A percentile compares a stretch with the other conserved stretches of the same genome.
These are phyloP conservation scores for Castanopsis chinensis DNA, from an alignment of 306 rosid genomes.

Conservation along the genomic window DNA sequence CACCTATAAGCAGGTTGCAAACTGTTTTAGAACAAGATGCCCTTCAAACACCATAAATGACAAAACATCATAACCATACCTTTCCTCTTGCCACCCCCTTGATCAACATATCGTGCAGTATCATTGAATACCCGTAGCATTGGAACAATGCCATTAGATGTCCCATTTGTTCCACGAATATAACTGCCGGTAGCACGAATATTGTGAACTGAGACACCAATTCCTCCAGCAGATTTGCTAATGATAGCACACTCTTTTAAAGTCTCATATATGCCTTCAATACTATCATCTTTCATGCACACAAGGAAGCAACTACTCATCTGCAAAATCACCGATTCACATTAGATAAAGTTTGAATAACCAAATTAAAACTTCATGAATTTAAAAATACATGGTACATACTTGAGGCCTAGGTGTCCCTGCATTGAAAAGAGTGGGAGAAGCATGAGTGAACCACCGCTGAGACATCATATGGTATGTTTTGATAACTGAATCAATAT, in stretches of 20 bases:
- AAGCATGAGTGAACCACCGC: conserved; percentile 97
- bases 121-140: conserved; percentile 92
- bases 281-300: conserved; percentile 93
- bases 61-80: conserved; percentile 32
- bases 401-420: conserved; percentile 98
- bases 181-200: conserved; percentile 87
- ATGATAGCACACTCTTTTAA: conserved; percentile 97
- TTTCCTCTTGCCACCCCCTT: conserved; percentile 99
- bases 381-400: background rate
- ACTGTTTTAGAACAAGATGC: background rate
- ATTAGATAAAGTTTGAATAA: background rate
- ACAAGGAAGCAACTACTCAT: conserved; percentile 96
- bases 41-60: no score
- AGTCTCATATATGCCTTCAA: conserved; percentile 90
- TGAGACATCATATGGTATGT: conserved; percentile 96
- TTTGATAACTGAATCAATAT: conserved; percentile 73
- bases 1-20: conserved; percentile 52
- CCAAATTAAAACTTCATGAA: background rate
- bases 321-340: conserved; percentile 39
- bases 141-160: conserved; percentile 90
- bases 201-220: conserved; percentile 87
- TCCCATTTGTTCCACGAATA: conserved; percentile 95
- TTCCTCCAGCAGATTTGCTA: conserved; percentile 98
- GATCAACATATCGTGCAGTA: conserved; percentile 98
- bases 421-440: conserved; percentile 94